Base-by-base conservation (phyloP, 2,329 filamentous ascomycete genomes). In the Emericellopsis atlantica region DNA sequence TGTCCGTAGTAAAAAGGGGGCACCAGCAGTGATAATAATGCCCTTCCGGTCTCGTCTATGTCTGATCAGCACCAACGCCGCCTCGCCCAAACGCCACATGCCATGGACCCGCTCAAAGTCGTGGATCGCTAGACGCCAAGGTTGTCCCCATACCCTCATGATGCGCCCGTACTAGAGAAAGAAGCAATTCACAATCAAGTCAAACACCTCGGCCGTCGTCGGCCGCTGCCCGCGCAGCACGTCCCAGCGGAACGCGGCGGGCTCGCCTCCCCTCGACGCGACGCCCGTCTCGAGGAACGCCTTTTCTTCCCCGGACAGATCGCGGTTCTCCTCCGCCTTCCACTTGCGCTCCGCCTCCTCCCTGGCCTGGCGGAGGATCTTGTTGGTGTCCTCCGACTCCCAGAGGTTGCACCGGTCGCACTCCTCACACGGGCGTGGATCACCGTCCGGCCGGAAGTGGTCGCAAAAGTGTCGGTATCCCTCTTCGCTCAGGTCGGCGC, bases 391-490 rank as follows among this genome's bases (percentile, higher is more conserved):
- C 55, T 89, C 84, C 41, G 79, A 73, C 61, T 89, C 83, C 64
- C 81, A 84, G 10, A 90, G 69, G 54, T 88, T 87, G 60, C 84
- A 90, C 51, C 77, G 79, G 34, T 81, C 79, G 62, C 92, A 96
- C 57, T 93, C 79, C 1, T 59, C 69, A 57, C 92, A 98, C 12
- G 70, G 67, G 12, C 75, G 73, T 16, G 70, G 67, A 38, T 89
- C 87, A 0, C 83, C 85, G 45, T 84, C 74, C 9, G 85, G 81
- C 8, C 92, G 75, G 58, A 96, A 96, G 61, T 96, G 92, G 56
- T 95, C 84, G 58, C 92, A 98, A 55, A 95, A 98, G 60, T 98
- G 92, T 32, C 79, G 72, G 59, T 98, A 96, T 1, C 90, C 89
- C 56, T 89, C 81, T 39, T 74, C 66, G 42, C 69, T 66, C 37